These are phyloP conservation scores for Neoboletus subvelutipes DNA, from an alignment of 768 basidiomycete genomes.

Conservation along the genomic window DNA sequence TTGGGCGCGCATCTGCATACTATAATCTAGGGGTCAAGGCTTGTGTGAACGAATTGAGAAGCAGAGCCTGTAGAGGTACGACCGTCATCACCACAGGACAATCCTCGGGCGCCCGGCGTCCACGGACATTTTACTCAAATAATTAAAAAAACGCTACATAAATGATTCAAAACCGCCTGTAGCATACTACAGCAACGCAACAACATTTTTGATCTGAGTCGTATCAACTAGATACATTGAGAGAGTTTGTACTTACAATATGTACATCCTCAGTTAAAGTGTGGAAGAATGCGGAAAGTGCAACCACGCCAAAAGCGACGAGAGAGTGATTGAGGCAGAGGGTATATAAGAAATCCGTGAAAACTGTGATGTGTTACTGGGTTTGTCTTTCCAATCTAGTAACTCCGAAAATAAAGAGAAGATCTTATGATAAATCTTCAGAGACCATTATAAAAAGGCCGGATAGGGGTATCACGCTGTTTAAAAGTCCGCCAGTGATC, in stretches of 20 bases:
- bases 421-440: background rate
- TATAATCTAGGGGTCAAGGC: background rate
- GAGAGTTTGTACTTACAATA: too few relatives aligned
- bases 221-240: background rate
- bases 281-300: too few relatives aligned
- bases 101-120: background rate
- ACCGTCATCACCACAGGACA: background rate
- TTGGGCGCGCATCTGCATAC: background rate
- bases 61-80: too few relatives aligned
- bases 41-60: too few relatives aligned
- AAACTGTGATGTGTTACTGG: too few relatives aligned
- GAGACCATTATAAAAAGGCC: background rate
- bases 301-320: too few relatives aligned
- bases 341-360: too few relatives aligned
- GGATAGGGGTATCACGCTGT: background rate
- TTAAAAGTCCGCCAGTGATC: background rate
- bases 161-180: background rate
- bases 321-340: too few relatives aligned
- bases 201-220: background rate
- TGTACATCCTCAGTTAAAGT: background rate
- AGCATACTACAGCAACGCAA: background rate
- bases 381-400: background rate
- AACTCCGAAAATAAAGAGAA: background rate
- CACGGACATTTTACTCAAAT: background rate
- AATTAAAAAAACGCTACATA: background rate